Percentiles rank a stretch among this genome's conserved stretches.
These are phyloP conservation scores for Pichia sp. DNA, from an alignment of 1,139 yeast genomes.

Conservation along the genomic window DNA sequence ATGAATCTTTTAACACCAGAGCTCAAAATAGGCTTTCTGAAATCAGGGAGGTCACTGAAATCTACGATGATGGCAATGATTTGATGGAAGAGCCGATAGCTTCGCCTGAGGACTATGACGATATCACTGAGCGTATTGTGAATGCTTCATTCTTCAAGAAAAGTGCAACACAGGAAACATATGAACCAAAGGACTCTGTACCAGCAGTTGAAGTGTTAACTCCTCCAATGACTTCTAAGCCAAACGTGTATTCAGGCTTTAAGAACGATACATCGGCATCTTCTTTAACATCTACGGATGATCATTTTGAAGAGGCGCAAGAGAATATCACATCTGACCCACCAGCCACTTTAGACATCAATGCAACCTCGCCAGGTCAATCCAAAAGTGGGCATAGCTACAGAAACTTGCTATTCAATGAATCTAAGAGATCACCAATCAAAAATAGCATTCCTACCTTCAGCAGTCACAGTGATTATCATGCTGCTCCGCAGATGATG, in stretches of 20 bases:
- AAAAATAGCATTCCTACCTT: constrained; percentile 8
- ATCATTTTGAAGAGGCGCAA: constrained; percentile 7
- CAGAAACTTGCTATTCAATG: constrained; percentile 9
- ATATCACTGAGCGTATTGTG: too few relatives aligned
- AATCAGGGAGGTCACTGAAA: constrained; percentile 20
- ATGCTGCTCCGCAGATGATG: background rate
- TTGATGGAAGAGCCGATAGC: constrained; percentile 5
- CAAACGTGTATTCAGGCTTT: too few relatives aligned
- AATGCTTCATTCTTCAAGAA: too few relatives aligned
- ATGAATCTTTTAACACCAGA: constrained; percentile 4
- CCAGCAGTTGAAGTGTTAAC: background rate
- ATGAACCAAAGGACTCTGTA: too few relatives aligned
- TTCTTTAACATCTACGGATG: constrained; percentile 2
- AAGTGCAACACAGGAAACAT: too few relatives aligned
- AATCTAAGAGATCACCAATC: constrained; percentile 2
- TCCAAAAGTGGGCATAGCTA: constrained; percentile 8
- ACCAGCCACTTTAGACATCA: constrained; percentile 2
- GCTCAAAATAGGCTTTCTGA: constrained; percentile 13
- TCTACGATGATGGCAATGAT: constrained; percentile 13
- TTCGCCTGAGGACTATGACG: too few relatives aligned
- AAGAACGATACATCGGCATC: constrained; percentile 2
- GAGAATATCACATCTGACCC: constrained; percentile 1
- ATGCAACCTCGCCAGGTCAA: background rate
- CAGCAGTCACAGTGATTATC: constrained; percentile 14
- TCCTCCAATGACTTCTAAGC: too few relatives aligned